Conservation (phyloP, 2,329 filamentous ascomycete species). For the Pestalotiopsis sp. region DNA sequence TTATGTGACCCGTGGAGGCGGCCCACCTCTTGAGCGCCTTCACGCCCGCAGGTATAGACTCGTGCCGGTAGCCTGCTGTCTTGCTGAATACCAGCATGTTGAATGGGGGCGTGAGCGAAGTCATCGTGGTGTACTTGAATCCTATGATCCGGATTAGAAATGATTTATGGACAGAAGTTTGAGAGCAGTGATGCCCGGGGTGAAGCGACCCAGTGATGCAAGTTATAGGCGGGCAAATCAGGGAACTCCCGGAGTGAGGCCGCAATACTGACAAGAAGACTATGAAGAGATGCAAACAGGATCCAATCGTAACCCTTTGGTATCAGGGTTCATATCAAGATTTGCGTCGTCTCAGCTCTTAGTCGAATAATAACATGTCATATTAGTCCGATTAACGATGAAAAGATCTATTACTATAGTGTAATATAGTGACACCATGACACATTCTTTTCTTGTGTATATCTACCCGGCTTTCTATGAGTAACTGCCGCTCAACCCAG, state of each 20-base stretch:
- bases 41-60: slow-evolving; percentile 40
- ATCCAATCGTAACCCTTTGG: no score
- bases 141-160: background rate
- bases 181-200: background rate
- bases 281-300: background rate
- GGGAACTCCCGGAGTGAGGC: background rate
- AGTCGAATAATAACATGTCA: no score
- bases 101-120: slow-evolving; percentile 20
- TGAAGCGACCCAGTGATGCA: background rate
- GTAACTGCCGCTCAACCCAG: background rate
- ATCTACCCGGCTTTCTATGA: background rate
- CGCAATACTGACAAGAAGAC: background rate
- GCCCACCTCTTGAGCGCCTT: slow-evolving; percentile 32
- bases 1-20: slow-evolving; percentile 27
- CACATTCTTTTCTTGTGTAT: background rate
- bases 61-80: slow-evolving; percentile 40
- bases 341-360: no score
- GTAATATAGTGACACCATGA: no score
- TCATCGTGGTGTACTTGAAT: background rate
- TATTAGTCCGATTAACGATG: no score
- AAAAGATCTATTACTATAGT: no score
- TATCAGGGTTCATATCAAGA: no score
- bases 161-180: background rate
- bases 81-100: slow-evolving; percentile 41
- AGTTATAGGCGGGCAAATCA: background rate